Evolutionary conservation across 176 grass and related monocot genomes (phyloP).

Genomic region (Paspalum notatum): DNA sequence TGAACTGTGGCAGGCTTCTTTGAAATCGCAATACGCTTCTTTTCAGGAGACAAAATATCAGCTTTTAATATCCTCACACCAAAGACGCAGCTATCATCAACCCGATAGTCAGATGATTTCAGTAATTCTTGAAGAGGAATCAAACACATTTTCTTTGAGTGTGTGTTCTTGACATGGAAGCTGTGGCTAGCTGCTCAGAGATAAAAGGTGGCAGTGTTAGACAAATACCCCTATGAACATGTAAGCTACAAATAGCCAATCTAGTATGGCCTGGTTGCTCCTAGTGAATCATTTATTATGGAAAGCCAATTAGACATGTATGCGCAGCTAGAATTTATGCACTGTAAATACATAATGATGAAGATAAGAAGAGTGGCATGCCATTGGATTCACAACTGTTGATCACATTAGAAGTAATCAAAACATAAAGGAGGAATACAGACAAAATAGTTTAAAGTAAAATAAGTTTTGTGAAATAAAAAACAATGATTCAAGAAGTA

Average conservation of each 20-base stretch:
- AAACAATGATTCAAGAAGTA: background rate
- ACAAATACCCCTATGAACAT: background rate
- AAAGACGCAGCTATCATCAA: conserved; percentile 47
- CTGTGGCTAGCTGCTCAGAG: background rate
- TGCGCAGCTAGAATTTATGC: background rate
- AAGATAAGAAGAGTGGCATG: conserved; percentile 2
- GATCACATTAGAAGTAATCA: background rate
- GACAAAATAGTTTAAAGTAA: background rate
- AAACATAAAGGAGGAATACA: too few relatives aligned
- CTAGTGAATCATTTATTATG: background rate
- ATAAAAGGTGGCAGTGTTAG: conserved; percentile 2
- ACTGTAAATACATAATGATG: background rate
- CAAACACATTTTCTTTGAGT: conserved; percentile 10
- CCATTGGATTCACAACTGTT: background rate
- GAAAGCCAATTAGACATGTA: background rate
- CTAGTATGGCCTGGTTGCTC: too few relatives aligned
- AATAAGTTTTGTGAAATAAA: background rate
- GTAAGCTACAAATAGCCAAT: background rate
- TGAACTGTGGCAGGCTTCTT: conserved; percentile 29
- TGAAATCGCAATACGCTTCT: conserved; percentile 5
- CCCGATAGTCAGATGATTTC: conserved; percentile 35
- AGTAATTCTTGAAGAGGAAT: conserved; percentile 34
- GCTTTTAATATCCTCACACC: conserved; percentile 36
- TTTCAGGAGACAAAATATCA: background rate
- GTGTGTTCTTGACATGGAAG: background rate